These are phyloP conservation scores for Eimeria acervulina DNA, from an alignment of 169 alveolate species.

Conservation along the genomic window DNA sequence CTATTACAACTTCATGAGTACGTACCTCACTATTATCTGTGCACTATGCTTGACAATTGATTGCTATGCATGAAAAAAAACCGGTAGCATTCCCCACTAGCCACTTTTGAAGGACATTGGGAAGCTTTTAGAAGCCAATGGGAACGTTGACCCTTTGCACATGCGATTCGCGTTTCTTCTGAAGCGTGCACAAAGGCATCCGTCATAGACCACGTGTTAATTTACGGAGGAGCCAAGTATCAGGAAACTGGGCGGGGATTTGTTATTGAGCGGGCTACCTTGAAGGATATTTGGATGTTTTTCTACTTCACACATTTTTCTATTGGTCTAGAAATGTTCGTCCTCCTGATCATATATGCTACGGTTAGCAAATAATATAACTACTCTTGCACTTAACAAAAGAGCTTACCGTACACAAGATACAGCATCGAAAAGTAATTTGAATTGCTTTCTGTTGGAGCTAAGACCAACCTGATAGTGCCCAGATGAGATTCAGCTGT, in stretches of 20 bases:
- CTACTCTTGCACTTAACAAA: not conserved
- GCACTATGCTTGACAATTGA: not conserved
- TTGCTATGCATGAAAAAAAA: not conserved
- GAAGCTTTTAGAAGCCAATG: too few relatives aligned
- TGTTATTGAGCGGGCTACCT: conserved; percentile 74
- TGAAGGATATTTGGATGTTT: conserved; percentile 80
- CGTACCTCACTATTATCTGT: not conserved
- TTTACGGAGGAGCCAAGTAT: conserved; percentile 84
- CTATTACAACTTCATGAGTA: conserved; percentile 82
- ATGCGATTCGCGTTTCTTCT: not conserved
- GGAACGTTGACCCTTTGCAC: not conserved
- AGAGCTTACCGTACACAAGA: not conserved
- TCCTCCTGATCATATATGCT: conserved; percentile 69
- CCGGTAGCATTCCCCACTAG: not conserved
- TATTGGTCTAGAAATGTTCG: conserved; percentile 78
- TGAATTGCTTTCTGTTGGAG: not conserved
- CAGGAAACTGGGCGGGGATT: conserved; percentile 84
- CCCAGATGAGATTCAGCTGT: not conserved
- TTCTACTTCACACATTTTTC: conserved; percentile 81
- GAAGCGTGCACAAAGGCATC: conserved; percentile 82
- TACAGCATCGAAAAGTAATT: not conserved
- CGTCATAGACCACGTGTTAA: conserved; percentile 76
- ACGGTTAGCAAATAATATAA: conserved; percentile 44
- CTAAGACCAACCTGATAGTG: not conserved
- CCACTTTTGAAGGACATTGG: too few relatives aligned